Evolutionary conservation across 2,329 filamentous ascomycete genomes (phyloP), one percentile per base, ranked within the genome.

Genomic region (Phoma sp.): DNA sequence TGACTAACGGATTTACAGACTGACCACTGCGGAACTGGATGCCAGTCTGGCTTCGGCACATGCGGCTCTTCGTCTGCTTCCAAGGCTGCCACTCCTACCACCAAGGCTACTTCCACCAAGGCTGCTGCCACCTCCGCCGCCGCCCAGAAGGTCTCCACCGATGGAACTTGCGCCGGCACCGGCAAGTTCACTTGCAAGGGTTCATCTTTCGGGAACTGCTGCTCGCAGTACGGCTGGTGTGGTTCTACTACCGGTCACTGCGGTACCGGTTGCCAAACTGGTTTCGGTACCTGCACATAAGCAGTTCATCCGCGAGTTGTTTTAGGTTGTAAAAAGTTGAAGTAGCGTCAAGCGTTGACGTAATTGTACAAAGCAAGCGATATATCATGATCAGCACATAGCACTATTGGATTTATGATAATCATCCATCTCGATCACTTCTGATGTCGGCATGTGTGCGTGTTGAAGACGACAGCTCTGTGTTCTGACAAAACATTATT

Each of bases 181-280:
- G 43, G 32, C 15, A 56, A 57, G 11, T 58, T 47, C 1, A 80
- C 77, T 12, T 81, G 79, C 64, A 52, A 67, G 15, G 78, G 77
- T 17, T 77, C 74, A 46, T 43, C 64, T 4, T 80, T 77, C 55
- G 79, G 79, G 4, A 71, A 76, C 59, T 81, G 79, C 69, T 82
- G 79, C 69, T 77, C 73, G 10, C 64, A 65, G 48, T 73, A 72
- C 56, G 76, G 76, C 17, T 74, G 66, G 57, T 81, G 80, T 50
- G 71, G 71, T 15, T 60, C 62, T 15, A 69, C 65, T 1, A 57
- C 56, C 9, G 65, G 36, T 11, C 62, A 73, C 60, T 74, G 71
- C 53, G 62, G 56, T 14, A 62, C 60, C 15, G 69, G 69, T 25
- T 75, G 72, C 62, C 65, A 74, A 37, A 50, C 60, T 7, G 54